These are phyloP conservation scores for Fraxinus latifolia DNA, from an alignment of 305 asterid species.

Conservation along the genomic window DNA sequence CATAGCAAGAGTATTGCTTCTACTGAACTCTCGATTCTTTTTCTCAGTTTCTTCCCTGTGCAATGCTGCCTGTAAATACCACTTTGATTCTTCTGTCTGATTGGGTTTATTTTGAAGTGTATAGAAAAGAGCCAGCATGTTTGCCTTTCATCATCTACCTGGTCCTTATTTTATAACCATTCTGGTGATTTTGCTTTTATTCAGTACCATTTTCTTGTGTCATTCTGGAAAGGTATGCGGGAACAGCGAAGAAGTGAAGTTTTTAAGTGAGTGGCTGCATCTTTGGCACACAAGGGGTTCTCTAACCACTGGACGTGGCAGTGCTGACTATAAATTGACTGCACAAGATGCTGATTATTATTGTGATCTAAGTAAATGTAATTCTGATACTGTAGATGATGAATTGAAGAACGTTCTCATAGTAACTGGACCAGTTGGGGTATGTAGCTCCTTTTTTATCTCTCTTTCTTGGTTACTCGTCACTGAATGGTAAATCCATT, in stretches of 20 bases:
- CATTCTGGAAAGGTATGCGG: conserved; percentile 75
- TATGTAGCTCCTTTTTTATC: conserved; percentile 29
- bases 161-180: conserved; percentile 17
- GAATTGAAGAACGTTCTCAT: conserved; percentile 89
- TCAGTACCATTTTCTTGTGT: conserved; percentile 20
- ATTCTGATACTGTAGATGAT: conserved; percentile 43
- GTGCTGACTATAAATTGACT: conserved; percentile 30
- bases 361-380: conserved; percentile 55
- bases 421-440: conserved; percentile 98
- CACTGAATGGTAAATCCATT: conserved; percentile 13
- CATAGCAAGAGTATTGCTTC: neutral
- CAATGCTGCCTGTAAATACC: neutral
- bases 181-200: neutral
- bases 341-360: conserved; percentile 39
- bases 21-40: neutral
- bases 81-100: conserved; percentile 8
- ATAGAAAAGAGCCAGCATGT: conserved; percentile 1
- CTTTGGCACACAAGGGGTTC: conserved; percentile 77
- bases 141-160: conserved; percentile 3
- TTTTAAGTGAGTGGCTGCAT: conserved; percentile 82
- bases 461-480: conserved; percentile 13
- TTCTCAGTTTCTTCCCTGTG: conserved; percentile 7
- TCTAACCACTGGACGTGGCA: conserved; percentile 36
- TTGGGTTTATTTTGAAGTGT: conserved; percentile 1
- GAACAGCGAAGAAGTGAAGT: conserved; percentile 67